Evolutionary conservation across 1,139 yeast species (phyloP), one percentile per base, ranked within the genome.

Genomic region (Pneumocystis jirovecii): DNA sequence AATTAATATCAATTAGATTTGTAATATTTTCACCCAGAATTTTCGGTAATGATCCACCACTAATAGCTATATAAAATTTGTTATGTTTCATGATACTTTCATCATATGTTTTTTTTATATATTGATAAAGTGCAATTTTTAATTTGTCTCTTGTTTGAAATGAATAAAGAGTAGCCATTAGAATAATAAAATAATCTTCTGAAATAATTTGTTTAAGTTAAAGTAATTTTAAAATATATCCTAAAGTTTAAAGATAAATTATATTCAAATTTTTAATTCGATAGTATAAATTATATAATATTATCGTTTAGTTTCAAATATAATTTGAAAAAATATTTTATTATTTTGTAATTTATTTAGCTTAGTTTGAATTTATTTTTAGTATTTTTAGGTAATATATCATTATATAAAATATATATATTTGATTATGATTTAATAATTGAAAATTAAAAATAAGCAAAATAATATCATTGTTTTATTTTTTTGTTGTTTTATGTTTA

Each of bases 41-140:
- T 69, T 87, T 85, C 68, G 93, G 85, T 69, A 93, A 80, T 6
- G 96, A 89, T 40, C 98, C 98, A 66, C 97, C 98, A 65, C 91
- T 83, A 40, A 93, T 80, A 65, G 97, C 97, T 70, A 93, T 86
- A 75, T 88, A 88, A 79, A 93, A 93, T 67, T 97, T 78, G 65
- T 82, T 80, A 62, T 71, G 72, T 29, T 69, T 68, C 63, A 67
- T 66, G 60, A 87, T 77, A 8, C 89, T 83, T 72, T 81, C 77
- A 73, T 89, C 86, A 76, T 93, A 97, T 17, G 91, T 87, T 60
- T 85, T 81, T 62, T 90, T 83, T 65, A 91, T 85, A 73, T 89
- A 90, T 73, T 89, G 93, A 1, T 64, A 65, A 29, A 65, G 66
- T 19, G 67, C 67, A 31, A 56, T 62, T 10, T 63, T 63, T 56